Evolutionary conservation across 176 grass and related monocot species (phyloP).

Genomic region (Oryza nivara): DNA sequence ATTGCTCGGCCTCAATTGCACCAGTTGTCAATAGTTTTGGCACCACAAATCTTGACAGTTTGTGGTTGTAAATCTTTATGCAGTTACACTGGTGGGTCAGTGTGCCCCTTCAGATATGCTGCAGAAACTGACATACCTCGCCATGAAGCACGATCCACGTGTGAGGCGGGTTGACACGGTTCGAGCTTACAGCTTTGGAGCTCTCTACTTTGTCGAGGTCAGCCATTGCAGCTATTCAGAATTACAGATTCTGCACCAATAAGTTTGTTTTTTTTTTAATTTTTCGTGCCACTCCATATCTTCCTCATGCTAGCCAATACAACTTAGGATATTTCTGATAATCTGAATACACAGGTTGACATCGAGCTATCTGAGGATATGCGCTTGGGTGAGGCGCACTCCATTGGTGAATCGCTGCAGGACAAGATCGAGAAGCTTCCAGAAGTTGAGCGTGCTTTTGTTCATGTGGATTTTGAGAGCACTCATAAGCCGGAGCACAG

Average conservation of each 20-base stretch:
- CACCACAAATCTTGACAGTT: not conserved
- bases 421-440: slow-evolving; percentile 71
- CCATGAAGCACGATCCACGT: slow-evolving; percentile 68
- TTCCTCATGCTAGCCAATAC: too few species aligned
- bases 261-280: not conserved
- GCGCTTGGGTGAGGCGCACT: slow-evolving; percentile 64
- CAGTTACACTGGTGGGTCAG: slow-evolving; percentile 75
- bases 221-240: slow-evolving; percentile 13
- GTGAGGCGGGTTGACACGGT: slow-evolving; percentile 81
- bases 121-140: slow-evolving; percentile 73
- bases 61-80: not conserved
- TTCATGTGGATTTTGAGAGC: slow-evolving; percentile 91
- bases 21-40: slow-evolving; percentile 1
- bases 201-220: slow-evolving; percentile 91
- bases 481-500: slow-evolving; percentile 80
- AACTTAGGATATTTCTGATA: not conserved
- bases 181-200: slow-evolving; percentile 85
- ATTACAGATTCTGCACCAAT: not conserved
- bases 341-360: slow-evolving; percentile 53
- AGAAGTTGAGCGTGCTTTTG: slow-evolving; percentile 77
- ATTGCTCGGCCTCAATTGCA: not conserved
- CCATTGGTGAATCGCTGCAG: slow-evolving; percentile 79
- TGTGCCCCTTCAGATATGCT: slow-evolving; percentile 75
- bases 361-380: slow-evolving; percentile 66
- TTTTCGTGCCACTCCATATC: too few species aligned